Percentiles rank a stretch among this genome's conserved stretches.
Evolutionary conservation across 768 basidiomycete species (phyloP).

Genomic region (Rhizopogon salebrosus): DNA sequence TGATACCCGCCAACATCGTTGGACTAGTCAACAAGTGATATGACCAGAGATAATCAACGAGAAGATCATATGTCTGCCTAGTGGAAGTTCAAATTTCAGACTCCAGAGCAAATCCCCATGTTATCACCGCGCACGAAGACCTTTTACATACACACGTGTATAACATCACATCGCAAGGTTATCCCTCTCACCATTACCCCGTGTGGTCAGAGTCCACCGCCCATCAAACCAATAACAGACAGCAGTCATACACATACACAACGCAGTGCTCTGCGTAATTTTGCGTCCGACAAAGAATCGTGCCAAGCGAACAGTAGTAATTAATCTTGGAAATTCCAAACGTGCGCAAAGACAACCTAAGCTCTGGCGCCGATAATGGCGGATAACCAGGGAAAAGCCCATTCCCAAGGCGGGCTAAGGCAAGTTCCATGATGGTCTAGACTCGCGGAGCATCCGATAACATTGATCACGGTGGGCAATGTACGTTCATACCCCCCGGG

Average conservation of each 20-base stretch:
- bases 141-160: constrained; percentile 4
- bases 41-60: not conserved
- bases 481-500: not conserved
- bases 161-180: not conserved
- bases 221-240: not conserved
- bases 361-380: not conserved
- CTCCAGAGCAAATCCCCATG: not conserved
- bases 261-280: not conserved
- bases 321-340: not conserved
- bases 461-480: not conserved
- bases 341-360: not conserved
- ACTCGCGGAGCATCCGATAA: not conserved
- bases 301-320: not conserved
- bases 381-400: not conserved
- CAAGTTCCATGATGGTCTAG: not conserved
- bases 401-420: not conserved
- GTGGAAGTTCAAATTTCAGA: no score
- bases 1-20: not conserved
- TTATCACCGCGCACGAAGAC: constrained; percentile 1
- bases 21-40: not conserved
- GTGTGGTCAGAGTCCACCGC: not conserved
- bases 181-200: not conserved
- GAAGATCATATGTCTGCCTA: not conserved
- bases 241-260: not conserved
- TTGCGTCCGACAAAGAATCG: not conserved